phyloP scores from a whole-genome alignment of 1,139 yeast genomes.

The Protomyces arabidopsidicola region DNA sequence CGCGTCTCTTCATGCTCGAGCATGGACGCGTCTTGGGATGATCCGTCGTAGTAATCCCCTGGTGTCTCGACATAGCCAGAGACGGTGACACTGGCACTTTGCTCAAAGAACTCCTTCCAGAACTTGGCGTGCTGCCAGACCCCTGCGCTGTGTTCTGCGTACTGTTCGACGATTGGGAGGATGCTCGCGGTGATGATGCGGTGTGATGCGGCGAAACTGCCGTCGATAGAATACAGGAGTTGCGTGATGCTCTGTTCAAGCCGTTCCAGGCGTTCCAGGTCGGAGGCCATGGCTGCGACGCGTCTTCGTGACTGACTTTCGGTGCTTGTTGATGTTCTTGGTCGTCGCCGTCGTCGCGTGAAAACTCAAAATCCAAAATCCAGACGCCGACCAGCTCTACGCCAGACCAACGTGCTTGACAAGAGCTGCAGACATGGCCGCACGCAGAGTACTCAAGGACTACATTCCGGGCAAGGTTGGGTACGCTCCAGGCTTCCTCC shows the following conservation, averaged over 20 bases:
- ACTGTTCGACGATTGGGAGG: slow-evolving; percentile 57
- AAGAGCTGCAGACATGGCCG: neutral
- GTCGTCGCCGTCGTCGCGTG: too few relatives aligned
- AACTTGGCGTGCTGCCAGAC: slow-evolving; percentile 54
- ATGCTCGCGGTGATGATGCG: slow-evolving; percentile 58
- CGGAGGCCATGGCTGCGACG: neutral
- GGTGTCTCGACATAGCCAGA: slow-evolving; percentile 52
- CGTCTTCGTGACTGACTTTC: neutral
- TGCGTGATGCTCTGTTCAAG: slow-evolving; percentile 78
- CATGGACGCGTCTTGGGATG: slow-evolving; percentile 17
- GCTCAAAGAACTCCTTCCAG: slow-evolving; percentile 73
- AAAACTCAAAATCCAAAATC: too few relatives aligned
- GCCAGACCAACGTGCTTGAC: too few relatives aligned
- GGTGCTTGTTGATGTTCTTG: neutral
- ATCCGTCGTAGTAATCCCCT: slow-evolving; percentile 28
- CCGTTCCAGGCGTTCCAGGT: slow-evolving; percentile 48
- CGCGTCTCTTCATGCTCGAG: slow-evolving; percentile 11
- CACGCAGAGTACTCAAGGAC: neutral
- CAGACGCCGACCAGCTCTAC: too few relatives aligned
- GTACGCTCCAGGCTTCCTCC: slow-evolving; percentile 11
- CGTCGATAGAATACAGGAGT: slow-evolving; percentile 73
- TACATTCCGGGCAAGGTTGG: slow-evolving; percentile 14
- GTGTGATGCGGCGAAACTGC: slow-evolving; percentile 61
- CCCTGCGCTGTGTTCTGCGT: slow-evolving; percentile 51
- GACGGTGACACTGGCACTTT: slow-evolving; percentile 65